Evolutionary conservation across 2,329 filamentous ascomycete genomes (phyloP).

Genomic region (Aspergillus nomiae): DNA sequence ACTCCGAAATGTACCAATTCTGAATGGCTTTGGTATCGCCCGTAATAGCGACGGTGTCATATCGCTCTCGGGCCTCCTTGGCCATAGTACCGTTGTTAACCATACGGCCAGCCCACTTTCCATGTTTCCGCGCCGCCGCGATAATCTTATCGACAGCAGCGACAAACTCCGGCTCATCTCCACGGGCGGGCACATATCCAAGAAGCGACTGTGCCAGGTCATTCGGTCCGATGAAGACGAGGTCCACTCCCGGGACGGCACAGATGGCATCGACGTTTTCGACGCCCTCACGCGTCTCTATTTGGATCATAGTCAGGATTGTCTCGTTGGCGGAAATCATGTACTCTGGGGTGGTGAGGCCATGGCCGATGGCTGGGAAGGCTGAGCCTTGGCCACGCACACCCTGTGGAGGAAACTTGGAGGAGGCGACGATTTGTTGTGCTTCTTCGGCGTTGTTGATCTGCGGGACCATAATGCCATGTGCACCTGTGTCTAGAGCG

Average conservation of each 20-base stretch:
- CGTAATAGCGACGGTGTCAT: slow-evolving; percentile 51
- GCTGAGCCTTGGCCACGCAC: slow-evolving; percentile 32
- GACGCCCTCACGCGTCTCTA: slow-evolving; percentile 42
- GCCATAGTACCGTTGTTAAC: slow-evolving; percentile 47
- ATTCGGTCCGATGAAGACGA: slow-evolving; percentile 38
- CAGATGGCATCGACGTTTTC: slow-evolving; percentile 46
- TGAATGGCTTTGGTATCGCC: slow-evolving; percentile 52
- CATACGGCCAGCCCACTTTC: slow-evolving; percentile 65
- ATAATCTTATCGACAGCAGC: slow-evolving; percentile 62
- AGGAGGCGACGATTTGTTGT: slow-evolving; percentile 30
- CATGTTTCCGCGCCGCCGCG: slow-evolving; percentile 59
- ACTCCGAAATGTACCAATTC: slow-evolving; percentile 51
- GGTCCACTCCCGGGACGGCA: slow-evolving; percentile 40
- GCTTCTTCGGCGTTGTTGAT: slow-evolving; percentile 55
- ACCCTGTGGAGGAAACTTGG: slow-evolving; percentile 34
- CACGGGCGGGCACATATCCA: slow-evolving; percentile 58
- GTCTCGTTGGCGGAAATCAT: slow-evolving; percentile 36
- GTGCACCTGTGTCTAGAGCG: slow-evolving; percentile 28
- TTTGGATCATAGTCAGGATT: slow-evolving; percentile 41
- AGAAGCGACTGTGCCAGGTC: slow-evolving; percentile 54
- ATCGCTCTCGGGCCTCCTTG: slow-evolving; percentile 42
- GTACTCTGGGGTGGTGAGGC: slow-evolving; percentile 32
- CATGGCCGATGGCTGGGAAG: slow-evolving; percentile 37
- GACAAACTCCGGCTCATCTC: slow-evolving; percentile 58
- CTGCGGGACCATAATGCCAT: slow-evolving; percentile 54